Evolutionary conservation across 257 asterid genomes (phyloP).

Genomic region (Leptodermis oblonga): DNA sequence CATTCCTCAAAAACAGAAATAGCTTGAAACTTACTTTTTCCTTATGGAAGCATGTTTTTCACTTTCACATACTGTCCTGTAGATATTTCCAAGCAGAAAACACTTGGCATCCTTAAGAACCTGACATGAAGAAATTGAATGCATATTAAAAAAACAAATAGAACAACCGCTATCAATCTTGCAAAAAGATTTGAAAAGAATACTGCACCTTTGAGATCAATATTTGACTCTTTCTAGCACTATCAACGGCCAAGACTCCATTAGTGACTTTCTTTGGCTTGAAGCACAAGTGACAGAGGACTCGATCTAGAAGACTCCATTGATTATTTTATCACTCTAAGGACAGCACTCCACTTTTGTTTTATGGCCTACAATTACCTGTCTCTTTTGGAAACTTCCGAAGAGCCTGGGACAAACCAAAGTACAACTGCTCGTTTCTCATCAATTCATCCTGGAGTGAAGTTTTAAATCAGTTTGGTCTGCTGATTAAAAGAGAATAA

Average conservation of each 20-base stretch:
- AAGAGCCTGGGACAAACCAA: constrained; percentile 97
- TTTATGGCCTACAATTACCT: constrained; percentile 38
- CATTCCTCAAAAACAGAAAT: constrained; percentile 19
- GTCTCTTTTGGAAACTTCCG: constrained; percentile 96
- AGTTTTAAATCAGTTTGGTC: constrained; percentile 11
- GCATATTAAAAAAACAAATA: constrained; percentile 14
- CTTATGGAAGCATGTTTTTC: constrained; percentile 72
- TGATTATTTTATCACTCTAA: constrained; percentile 12
- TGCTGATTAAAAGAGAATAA: constrained; percentile 11
- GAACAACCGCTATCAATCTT: neutral
- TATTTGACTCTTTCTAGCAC: constrained; percentile 75
- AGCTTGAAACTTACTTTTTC: constrained; percentile 49
- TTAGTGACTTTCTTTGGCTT: constrained; percentile 83
- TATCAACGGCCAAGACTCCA: constrained; percentile 62
- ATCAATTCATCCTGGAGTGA: constrained; percentile 82
- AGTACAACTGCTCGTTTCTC: constrained; percentile 92
- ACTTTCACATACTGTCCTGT: constrained; percentile 80
- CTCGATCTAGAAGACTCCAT: constrained; percentile 64
- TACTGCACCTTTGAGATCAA: constrained; percentile 73
- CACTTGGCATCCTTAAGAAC: constrained; percentile 93
- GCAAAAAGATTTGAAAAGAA: constrained; percentile 2
- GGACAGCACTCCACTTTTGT: constrained; percentile 16
- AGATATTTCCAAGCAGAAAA: constrained; percentile 75
- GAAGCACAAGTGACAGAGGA: constrained; percentile 97
- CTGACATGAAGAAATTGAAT: constrained; percentile 30